Evolutionary conservation across 2,329 filamentous ascomycete genomes (phyloP).

Genomic region (Arthrobotrys pseudoclavata): DNA sequence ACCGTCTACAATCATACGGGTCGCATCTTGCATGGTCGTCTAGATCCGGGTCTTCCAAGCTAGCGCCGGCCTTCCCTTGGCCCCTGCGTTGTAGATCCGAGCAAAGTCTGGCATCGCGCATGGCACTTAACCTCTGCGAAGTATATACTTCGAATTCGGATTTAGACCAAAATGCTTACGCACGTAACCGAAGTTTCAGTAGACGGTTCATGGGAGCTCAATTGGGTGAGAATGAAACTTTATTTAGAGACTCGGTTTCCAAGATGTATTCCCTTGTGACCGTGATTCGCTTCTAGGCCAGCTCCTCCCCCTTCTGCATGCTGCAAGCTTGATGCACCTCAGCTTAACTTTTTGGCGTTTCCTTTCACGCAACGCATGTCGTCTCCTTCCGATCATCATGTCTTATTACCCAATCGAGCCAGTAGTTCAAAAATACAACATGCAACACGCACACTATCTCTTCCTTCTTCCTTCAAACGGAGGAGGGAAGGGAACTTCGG

Average conservation of each 20-base stretch:
- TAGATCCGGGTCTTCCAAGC: slow-evolving; percentile 23
- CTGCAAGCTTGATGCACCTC: background rate
- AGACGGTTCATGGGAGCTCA: background rate
- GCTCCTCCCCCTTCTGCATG: background rate
- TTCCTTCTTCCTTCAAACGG: slow-evolving; percentile 9
- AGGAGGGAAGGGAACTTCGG: slow-evolving; percentile 1
- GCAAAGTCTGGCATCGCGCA: slow-evolving; percentile 5
- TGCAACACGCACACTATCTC: background rate
- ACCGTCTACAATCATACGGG: slow-evolving; percentile 21
- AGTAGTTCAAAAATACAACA: slow-evolving; percentile 15
- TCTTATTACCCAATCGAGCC: slow-evolving; percentile 17
- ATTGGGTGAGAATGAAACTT: background rate
- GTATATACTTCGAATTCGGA: background rate
- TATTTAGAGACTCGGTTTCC: background rate
- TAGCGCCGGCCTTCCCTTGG: background rate
- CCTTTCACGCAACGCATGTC: slow-evolving; percentile 22
- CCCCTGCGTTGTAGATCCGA: slow-evolving; percentile 19
- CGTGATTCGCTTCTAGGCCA: background rate
- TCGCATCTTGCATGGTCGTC: background rate
- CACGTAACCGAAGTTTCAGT: slow-evolving; percentile 24
- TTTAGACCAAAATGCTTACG: slow-evolving; percentile 24
- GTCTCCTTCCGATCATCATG: slow-evolving; percentile 23
- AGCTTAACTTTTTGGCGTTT: background rate
- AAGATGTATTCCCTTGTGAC: background rate
- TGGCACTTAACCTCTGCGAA: background rate